Percentiles rank a stretch among this genome's conserved stretches.
Evolutionary conservation across 2,329 filamentous ascomycete genomes (phyloP).

Genomic region (Neonectria ditissima): DNA sequence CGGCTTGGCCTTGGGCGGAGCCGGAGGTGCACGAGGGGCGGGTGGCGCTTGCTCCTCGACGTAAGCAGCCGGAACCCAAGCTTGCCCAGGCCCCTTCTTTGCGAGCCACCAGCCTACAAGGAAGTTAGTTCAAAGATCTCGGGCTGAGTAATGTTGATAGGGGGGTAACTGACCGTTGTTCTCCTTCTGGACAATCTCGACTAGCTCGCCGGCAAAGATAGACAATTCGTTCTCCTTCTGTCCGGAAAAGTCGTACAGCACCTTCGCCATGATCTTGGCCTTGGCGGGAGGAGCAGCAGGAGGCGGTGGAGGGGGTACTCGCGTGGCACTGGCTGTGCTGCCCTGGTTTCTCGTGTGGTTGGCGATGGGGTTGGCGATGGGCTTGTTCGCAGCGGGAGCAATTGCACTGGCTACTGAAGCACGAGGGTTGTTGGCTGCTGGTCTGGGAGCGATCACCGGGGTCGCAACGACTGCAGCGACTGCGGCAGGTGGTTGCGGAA

Average conservation of each 20-base stretch:
- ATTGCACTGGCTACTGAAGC: conserved; percentile 31
- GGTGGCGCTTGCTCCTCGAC: conserved; percentile 84
- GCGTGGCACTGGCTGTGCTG: conserved; percentile 61
- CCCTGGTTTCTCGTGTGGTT: conserved; percentile 68
- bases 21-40: conserved; percentile 72
- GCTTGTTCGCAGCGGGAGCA: conserved; percentile 37
- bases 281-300: conserved; percentile 71
- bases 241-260: conserved; percentile 90
- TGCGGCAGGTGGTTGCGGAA: conserved; percentile 51
- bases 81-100: conserved; percentile 78
- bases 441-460: conserved; percentile 27
- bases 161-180: conserved; percentile 81
- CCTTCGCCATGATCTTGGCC: conserved; percentile 85
- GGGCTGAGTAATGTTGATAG: background rate
- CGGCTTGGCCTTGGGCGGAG: conserved; percentile 74
- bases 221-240: conserved; percentile 88
- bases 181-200: conserved; percentile 94
- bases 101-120: conserved; percentile 92
- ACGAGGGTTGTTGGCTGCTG: conserved; percentile 21
- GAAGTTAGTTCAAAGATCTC: conserved; percentile 47
- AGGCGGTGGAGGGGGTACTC: conserved; percentile 73
- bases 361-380: conserved; percentile 57
- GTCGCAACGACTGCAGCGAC: conserved; percentile 44
- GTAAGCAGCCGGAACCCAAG: conserved; percentile 95
- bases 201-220: conserved; percentile 81